Conservation (phyloP, 805 yeast genomes). For the Zygotorulaspora chibaensis region DNA sequence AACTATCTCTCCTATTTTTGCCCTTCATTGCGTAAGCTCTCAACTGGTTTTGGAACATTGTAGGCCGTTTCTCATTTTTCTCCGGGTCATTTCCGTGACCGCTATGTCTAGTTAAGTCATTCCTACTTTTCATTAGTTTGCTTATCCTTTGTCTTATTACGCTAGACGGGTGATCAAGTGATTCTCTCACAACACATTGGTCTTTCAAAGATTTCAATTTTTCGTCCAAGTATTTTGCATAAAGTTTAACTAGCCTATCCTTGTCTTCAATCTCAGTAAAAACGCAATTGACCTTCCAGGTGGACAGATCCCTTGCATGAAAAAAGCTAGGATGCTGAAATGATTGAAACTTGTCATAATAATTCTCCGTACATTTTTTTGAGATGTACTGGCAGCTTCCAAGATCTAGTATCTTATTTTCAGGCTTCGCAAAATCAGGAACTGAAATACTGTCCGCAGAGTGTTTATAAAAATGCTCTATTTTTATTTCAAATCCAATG, state of each 20-base stretch:
- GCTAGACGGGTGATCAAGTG: conserved; percentile 5
- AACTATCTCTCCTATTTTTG: conserved; percentile 5
- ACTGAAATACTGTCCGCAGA: conserved; percentile 17
- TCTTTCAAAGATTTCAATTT: conserved; percentile 25
- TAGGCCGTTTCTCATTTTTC: neutral
- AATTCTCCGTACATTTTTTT: conserved; percentile 31
- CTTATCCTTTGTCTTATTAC: conserved; percentile 13
- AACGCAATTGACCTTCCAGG: conserved; percentile 36
- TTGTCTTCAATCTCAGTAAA: conserved; percentile 25
- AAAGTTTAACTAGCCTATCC: conserved; percentile 16
- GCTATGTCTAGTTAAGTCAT: conserved; percentile 2
- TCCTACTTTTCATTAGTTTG: conserved; percentile 6
- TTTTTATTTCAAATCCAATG: conserved; percentile 38
- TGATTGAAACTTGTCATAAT: conserved; percentile 13
- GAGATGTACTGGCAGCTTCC: conserved; percentile 45
- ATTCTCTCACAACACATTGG: conserved; percentile 18
- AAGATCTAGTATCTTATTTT: conserved; percentile 30
- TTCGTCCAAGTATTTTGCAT: conserved; percentile 23
- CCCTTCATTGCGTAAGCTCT: conserved; percentile 30
- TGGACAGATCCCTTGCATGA: conserved; percentile 27
- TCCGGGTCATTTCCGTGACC: neutral
- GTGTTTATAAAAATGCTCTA: conserved; percentile 38
- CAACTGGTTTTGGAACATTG: conserved; percentile 16
- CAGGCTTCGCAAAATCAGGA: conserved; percentile 22
- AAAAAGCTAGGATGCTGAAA: conserved; percentile 28